A percentile compares a stretch with the other conserved stretches of the same genome.
Conservation (phyloP, 345 rosid genomes). For the Murraya paniculata region DNA sequence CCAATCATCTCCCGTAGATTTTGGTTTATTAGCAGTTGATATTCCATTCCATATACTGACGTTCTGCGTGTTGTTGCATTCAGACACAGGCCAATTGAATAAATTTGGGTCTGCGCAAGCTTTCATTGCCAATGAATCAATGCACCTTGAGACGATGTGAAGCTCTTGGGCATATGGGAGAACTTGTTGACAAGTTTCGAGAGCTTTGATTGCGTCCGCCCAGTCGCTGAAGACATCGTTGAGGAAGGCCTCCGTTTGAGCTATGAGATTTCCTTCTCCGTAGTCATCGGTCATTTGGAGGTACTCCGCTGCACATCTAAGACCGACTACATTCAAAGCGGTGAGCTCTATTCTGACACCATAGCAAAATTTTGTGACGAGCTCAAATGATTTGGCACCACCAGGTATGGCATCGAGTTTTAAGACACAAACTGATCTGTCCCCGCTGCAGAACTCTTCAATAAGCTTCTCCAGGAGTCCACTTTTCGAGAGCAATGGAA, state of each 20-base stretch:
- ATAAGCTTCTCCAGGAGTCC: slow-evolving; percentile 51
- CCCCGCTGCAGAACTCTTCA: slow-evolving; percentile 38
- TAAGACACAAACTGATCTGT: slow-evolving; percentile 38
- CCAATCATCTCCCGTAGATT: slow-evolving; percentile 65
- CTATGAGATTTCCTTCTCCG: slow-evolving; percentile 62
- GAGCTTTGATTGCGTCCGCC: slow-evolving; percentile 66
- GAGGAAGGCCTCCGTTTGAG: slow-evolving; percentile 56
- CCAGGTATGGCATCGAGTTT: slow-evolving; percentile 65
- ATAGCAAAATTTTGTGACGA: slow-evolving; percentile 60
- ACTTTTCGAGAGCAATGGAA: slow-evolving; percentile 74
- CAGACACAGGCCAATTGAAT: slow-evolving; percentile 58
- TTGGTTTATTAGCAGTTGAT: slow-evolving; percentile 37
- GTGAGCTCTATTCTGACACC: slow-evolving; percentile 61
- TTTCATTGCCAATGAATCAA: slow-evolving; percentile 62
- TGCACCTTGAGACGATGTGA: slow-evolving; percentile 68
- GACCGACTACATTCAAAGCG: slow-evolving; percentile 52
- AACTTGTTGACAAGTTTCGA: slow-evolving; percentile 69
- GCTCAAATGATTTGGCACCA: slow-evolving; percentile 64
- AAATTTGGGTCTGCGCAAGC: slow-evolving; percentile 62
- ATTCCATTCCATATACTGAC: slow-evolving; percentile 66
- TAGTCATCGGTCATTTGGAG: slow-evolving; percentile 57
- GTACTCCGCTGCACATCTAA: slow-evolving; percentile 75
- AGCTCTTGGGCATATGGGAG: slow-evolving; percentile 58
- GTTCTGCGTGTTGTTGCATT: slow-evolving; percentile 20
- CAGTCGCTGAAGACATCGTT: slow-evolving; percentile 57